Conservation (phyloP, 2,329 filamentous ascomycete genomes). For the Drechmeria coniospora region DNA sequence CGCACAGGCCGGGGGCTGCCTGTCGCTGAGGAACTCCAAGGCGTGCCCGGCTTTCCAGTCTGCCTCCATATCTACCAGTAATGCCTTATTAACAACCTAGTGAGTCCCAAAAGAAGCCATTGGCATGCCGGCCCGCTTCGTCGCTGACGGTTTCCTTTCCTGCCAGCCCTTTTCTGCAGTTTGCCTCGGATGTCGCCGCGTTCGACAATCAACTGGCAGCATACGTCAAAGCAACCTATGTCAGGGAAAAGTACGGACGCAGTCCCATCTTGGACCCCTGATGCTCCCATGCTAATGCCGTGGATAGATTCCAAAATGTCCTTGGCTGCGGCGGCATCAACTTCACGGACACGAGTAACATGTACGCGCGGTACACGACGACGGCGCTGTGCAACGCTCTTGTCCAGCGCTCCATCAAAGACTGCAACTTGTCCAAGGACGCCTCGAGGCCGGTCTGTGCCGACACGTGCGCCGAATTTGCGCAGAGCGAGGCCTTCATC, state of each 20-base stretch:
- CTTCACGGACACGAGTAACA: conserved; percentile 59
- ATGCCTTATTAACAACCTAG: conserved; percentile 45
- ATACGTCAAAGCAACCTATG: conserved; percentile 63
- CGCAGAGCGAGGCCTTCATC: conserved; percentile 77
- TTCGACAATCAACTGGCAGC: conserved; percentile 63
- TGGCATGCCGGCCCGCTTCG: background rate
- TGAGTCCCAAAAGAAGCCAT: conserved; percentile 29
- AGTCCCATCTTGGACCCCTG: background rate
- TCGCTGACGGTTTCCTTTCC: background rate
- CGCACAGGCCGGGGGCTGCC: conserved; percentile 29
- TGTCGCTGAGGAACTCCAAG: conserved; percentile 55
- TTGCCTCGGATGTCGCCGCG: conserved; percentile 56
- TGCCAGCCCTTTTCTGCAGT: conserved; percentile 76
- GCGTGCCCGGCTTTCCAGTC: conserved; percentile 57
- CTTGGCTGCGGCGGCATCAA: conserved; percentile 71
- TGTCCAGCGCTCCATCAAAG: conserved; percentile 67
- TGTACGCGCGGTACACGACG: conserved; percentile 88
- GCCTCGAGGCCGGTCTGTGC: conserved; percentile 69
- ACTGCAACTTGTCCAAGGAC: conserved; percentile 50
- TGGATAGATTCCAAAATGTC: conserved; percentile 56
- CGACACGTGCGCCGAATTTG: conserved; percentile 73
- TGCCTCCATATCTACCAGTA: conserved; percentile 54
- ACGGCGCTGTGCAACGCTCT: conserved; percentile 88
- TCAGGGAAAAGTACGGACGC: conserved; percentile 55
- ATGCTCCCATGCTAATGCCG: conserved; percentile 1